A percentile compares a stretch with the other conserved stretches of the same genome.
These are phyloP conservation scores for Pseudocercospora cruenta DNA, from an alignment of 2,329 filamentous ascomycete species.

Conservation along the genomic window DNA sequence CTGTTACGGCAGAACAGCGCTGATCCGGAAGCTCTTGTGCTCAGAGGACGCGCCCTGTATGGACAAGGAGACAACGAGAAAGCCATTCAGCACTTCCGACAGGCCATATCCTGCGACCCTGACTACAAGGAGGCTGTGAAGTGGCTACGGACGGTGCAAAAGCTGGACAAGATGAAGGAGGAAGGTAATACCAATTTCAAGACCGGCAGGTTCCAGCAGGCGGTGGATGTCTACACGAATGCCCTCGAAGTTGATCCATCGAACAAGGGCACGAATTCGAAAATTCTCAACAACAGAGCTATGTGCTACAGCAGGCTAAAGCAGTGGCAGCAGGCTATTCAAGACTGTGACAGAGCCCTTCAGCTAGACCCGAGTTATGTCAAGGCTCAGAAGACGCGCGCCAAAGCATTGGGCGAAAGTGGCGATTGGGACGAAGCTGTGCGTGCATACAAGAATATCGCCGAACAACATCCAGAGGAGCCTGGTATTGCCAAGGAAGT, in stretches of 20 bases:
- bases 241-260: constrained; percentile 82
- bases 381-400: constrained; percentile 92
- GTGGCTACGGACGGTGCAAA: constrained; percentile 86
- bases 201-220: constrained; percentile 74
- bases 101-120: constrained; percentile 86
- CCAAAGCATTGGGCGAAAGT: constrained; percentile 81
- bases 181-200: constrained; percentile 93
- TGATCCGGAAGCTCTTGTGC: constrained; percentile 89
- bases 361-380: constrained; percentile 80
- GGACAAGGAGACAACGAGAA: constrained; percentile 93
- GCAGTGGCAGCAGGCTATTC: constrained; percentile 78
- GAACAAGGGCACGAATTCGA: constrained; percentile 92
- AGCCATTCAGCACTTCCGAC: constrained; percentile 87
- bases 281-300: constrained; percentile 91
- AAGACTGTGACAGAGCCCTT: constrained; percentile 83
- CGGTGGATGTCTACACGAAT: constrained; percentile 80
- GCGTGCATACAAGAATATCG: constrained; percentile 82
- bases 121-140: constrained; percentile 88
- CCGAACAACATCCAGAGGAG: constrained; percentile 82
- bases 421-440: constrained; percentile 93
- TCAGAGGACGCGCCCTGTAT: constrained; percentile 85
- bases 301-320: constrained; percentile 82
- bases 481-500: constrained; percentile 80
- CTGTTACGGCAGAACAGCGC: constrained; percentile 83
- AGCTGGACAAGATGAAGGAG: constrained; percentile 89